Conservation (phyloP, 2,329 filamentous ascomycete species). For the Neocucurbitaria cava region DNA sequence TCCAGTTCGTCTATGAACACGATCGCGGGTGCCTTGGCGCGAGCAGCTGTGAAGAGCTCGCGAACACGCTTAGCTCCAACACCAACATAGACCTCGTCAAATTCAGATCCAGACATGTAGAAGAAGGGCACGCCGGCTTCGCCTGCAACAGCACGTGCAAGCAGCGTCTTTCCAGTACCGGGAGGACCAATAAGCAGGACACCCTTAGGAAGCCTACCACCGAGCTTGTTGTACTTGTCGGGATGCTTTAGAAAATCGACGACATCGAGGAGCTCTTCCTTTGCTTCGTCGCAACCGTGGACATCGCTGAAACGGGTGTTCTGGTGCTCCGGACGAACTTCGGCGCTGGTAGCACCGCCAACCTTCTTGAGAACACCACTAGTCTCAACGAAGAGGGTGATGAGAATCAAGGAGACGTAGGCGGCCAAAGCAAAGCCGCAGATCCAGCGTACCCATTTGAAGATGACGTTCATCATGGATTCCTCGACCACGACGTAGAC, state of each 20-base stretch:
- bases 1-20: conserved; percentile 95
- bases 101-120: conserved; percentile 99
- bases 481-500: conserved; percentile 97
- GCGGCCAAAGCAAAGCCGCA: conserved; percentile 77
- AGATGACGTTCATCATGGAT: conserved; percentile 76
- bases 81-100: conserved; percentile 97
- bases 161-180: conserved; percentile 95
- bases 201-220: conserved; percentile 96
- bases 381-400: conserved; percentile 84
- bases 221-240: conserved; percentile 89
- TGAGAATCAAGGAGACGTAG: conserved; percentile 79
- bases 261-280: conserved; percentile 95
- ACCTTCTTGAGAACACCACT: conserved; percentile 82
- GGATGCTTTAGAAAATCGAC: conserved; percentile 96
- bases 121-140: conserved; percentile 99
- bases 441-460: conserved; percentile 91
- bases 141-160: conserved; percentile 93
- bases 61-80: conserved; percentile 96
- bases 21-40: conserved; percentile 86
- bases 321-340: conserved; percentile 92
- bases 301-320: conserved; percentile 91
- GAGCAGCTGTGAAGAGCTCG: conserved; percentile 85
- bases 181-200: conserved; percentile 94
- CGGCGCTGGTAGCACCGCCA: conserved; percentile 72
- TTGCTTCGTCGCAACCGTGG: conserved; percentile 96